Evolutionary conservation across 2,329 filamentous ascomycete genomes (phyloP).

Genomic region (Microcyclosporella mali): DNA sequence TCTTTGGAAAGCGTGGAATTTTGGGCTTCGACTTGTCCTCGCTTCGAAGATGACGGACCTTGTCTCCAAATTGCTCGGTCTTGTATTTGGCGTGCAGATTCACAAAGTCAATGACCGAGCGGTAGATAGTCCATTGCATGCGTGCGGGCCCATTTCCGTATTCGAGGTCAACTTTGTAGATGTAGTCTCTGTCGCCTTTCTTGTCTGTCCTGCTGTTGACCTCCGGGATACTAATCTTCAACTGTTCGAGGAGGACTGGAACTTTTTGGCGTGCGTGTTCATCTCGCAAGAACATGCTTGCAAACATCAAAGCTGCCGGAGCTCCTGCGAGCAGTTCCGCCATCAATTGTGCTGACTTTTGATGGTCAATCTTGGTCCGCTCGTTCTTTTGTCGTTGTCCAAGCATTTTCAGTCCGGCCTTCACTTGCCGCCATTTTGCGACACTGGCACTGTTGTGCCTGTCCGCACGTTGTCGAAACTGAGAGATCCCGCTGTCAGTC

Average conservation of each 20-base stretch:
- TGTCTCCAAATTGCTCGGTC: slow-evolving; percentile 74
- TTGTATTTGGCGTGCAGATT: slow-evolving; percentile 94
- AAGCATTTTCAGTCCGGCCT: slow-evolving; percentile 75
- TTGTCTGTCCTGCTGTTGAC: slow-evolving; percentile 62
- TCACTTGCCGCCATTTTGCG: slow-evolving; percentile 88
- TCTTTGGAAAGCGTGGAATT: slow-evolving; percentile 83
- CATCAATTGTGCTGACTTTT: slow-evolving; percentile 93
- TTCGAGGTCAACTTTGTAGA: slow-evolving; percentile 88
- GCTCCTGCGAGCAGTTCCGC: slow-evolving; percentile 89
- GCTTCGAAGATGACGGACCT: slow-evolving; percentile 64
- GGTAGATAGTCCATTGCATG: slow-evolving; percentile 92
- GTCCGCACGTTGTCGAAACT: slow-evolving; percentile 41
- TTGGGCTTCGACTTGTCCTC: slow-evolving; percentile 63
- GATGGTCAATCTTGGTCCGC: slow-evolving; percentile 79
- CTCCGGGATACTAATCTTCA: slow-evolving; percentile 81
- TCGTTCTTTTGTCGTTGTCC: slow-evolving; percentile 77
- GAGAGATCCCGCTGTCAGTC: slow-evolving; percentile 27
- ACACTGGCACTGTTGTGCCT: slow-evolving; percentile 49
- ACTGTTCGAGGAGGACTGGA: slow-evolving; percentile 87
- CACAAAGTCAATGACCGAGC: slow-evolving; percentile 81
- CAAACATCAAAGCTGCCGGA: slow-evolving; percentile 86
- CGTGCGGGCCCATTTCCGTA: slow-evolving; percentile 92
- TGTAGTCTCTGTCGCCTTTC: slow-evolving; percentile 62
- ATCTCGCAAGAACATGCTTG: slow-evolving; percentile 95
- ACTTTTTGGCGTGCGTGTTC: slow-evolving; percentile 94